These are phyloP conservation scores for Dalbergia oliveri DNA, from an alignment of 306 rosid genomes.

Conservation along the genomic window DNA sequence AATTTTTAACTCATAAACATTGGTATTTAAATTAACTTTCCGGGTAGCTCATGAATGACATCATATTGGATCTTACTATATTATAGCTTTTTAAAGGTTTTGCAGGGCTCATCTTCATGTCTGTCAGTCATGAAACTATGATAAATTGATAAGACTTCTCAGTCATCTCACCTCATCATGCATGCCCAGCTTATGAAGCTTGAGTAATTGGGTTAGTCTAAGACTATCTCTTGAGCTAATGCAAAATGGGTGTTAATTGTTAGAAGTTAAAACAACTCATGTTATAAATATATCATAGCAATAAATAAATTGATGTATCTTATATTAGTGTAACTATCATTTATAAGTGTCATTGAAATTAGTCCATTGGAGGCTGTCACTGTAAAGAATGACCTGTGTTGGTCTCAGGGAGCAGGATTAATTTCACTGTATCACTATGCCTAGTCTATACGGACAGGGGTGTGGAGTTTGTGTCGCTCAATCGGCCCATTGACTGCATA, in stretches of 20 bases:
- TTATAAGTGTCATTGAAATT: background rate
- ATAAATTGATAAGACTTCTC: background rate
- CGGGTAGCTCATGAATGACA: constrained; percentile 33
- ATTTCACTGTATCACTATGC: too few species aligned
- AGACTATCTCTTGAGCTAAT: too few species aligned
- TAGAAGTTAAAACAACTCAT: background rate
- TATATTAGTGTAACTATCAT: background rate
- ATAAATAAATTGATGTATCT: background rate
- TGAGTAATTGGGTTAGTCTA: background rate
- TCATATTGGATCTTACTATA: constrained; percentile 28
- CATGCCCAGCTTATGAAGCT: background rate
- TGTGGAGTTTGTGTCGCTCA: too few species aligned
- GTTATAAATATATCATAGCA: background rate
- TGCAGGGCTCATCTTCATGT: background rate
- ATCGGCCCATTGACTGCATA: too few species aligned
- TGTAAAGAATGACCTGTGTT: too few species aligned
- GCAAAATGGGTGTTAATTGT: background rate
- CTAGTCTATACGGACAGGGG: too few species aligned
- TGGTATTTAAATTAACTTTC: constrained; percentile 41
- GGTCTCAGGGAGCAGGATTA: too few species aligned
- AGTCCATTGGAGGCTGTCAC: too few species aligned
- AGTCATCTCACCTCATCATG: background rate
- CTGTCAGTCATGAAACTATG: background rate
- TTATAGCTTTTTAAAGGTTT: constrained; percentile 16
- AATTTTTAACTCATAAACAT: constrained; percentile 39